A percentile compares a stretch with the other conserved stretches of the same genome.
These are phyloP conservation scores for Cryptosporidium viatorum DNA, from an alignment of 169 alveolate species.

Conservation along the genomic window DNA sequence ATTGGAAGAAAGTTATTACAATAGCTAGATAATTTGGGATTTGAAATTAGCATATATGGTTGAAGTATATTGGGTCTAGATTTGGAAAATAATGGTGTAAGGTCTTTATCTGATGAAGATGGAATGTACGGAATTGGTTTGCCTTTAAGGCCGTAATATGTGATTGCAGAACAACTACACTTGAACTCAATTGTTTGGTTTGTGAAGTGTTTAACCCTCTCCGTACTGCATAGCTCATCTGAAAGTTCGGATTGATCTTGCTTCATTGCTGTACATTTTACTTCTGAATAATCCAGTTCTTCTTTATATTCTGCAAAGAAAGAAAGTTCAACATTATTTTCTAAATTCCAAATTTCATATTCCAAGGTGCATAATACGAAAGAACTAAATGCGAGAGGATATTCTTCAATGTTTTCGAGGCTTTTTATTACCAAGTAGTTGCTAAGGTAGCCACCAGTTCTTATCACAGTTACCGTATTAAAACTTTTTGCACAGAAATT, in stretches of 20 bases:
- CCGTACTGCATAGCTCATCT: conserved; percentile 30
- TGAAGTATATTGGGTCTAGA: conserved; percentile 56
- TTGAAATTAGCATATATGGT: conserved; percentile 49
- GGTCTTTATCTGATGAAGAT: background rate
- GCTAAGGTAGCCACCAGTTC: conserved; percentile 38
- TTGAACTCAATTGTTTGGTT: conserved; percentile 59
- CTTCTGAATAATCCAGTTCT: conserved; percentile 47
- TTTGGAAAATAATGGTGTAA: conserved; percentile 26
- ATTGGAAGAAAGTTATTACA: conserved; percentile 52
- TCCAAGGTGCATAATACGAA: conserved; percentile 59
- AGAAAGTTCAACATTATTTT: conserved; percentile 35
- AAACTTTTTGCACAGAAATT: conserved; percentile 36
- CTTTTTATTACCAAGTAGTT: conserved; percentile 18
- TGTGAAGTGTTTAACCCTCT: conserved; percentile 2
- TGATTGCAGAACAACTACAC: conserved; percentile 50
- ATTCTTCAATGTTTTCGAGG: conserved; percentile 12
- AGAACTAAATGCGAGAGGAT: conserved; percentile 58
- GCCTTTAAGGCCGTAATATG: conserved; percentile 60
- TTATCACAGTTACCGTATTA: conserved; percentile 32
- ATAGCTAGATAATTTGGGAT: conserved; percentile 15
- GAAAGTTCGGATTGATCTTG: conserved; percentile 9
- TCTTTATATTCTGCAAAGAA: conserved; percentile 42
- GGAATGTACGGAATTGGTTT: background rate
- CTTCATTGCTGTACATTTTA: conserved; percentile 62
- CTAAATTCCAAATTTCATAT: conserved; percentile 59